phyloP scores from a whole-genome alignment of 768 basidiomycete genomes.

The Boletus huronensis region DNA sequence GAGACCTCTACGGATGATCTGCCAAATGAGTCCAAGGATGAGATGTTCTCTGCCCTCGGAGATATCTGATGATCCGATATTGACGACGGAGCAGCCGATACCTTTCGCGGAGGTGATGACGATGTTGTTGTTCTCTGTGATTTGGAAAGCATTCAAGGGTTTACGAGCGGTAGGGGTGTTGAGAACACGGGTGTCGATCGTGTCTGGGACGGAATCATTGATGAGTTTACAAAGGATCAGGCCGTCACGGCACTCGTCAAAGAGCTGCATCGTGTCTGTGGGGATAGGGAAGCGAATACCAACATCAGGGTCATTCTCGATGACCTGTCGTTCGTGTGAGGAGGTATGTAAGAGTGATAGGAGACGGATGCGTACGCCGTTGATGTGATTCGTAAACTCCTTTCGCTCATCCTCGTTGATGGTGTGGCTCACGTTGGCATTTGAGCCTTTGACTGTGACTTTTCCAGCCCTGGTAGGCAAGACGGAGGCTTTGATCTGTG shows the following conservation, averaged over 20 bases:
- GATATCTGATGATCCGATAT: slow-evolving; percentile 92
- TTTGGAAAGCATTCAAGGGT: slow-evolving; percentile 95
- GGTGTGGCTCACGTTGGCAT: slow-evolving; percentile 93
- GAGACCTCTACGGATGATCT: slow-evolving; percentile 91
- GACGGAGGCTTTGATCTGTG: slow-evolving; percentile 42
- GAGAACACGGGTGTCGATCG: slow-evolving; percentile 96
- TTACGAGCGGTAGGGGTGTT: slow-evolving; percentile 82
- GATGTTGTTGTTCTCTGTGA: slow-evolving; percentile 99
- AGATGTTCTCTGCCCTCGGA: slow-evolving; percentile 93
- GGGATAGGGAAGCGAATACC: slow-evolving; percentile 84
- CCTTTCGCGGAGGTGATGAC: slow-evolving; percentile 97
- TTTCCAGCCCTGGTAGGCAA: slow-evolving; percentile 76
- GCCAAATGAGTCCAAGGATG: slow-evolving; percentile 98
- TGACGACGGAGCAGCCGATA: slow-evolving; percentile 98
- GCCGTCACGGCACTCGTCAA: slow-evolving; percentile 95
- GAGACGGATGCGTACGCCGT: slow-evolving; percentile 57
- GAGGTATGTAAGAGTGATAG: neutral
- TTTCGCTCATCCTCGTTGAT: slow-evolving; percentile 94
- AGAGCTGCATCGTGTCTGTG: slow-evolving; percentile 96
- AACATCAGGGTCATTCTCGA: slow-evolving; percentile 88
- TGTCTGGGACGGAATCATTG: slow-evolving; percentile 99
- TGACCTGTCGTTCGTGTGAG: slow-evolving; percentile 53
- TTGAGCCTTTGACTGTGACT: slow-evolving; percentile 91
- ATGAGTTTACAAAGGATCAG: slow-evolving; percentile 97
- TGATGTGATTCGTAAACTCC: slow-evolving; percentile 99